Base-by-base conservation (phyloP, 441 rosid genomes). In the Mallotus repandus region DNA sequence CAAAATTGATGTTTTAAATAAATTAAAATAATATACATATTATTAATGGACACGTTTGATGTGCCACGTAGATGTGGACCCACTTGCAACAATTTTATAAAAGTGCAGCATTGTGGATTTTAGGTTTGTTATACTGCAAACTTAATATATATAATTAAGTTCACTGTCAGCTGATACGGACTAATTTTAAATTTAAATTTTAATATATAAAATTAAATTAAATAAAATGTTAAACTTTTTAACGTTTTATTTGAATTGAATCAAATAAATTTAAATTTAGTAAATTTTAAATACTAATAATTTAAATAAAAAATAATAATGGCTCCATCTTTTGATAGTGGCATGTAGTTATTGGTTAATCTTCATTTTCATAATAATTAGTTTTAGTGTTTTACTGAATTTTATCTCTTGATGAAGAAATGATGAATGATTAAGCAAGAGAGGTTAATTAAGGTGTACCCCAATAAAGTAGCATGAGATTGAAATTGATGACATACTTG, bases 41-140 rank as follows among this genome's bases (percentile, higher is more conserved):
- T 53, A 56, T 43, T 7, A 7, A 74, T 21, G 45, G 60, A 54
- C 77, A 68, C 80, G 79, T 70, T 78, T 64, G 71, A 66, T 10
- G 10, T 29, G 64, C 80, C 83, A 75, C 79, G 76, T 76, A 74
- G 76, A 73, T 16, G 50, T 22, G 46, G 41, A 11, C 56, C 77
- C 81, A 79, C 77, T 69, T 79, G 84, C 73, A 52, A 58, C 2
- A 19, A 4, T 12, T 12, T 13, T 7, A 38, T 49, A 25, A 66
- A 66, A 67, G 66, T 58, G 69, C 63, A 70, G 56, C 4, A 67
- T 38, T 63, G 9, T 22, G 58, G n/a, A 58, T 57, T 32, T 58
- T 53, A n/a, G 66, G 70, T 10, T 50, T 9, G 63, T 43, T 32
- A 1, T 35, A 45, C 6, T 45, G 11, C 7, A 0, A 45, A 45